Evolutionary conservation across 2,329 filamentous ascomycete species (phyloP), one percentile per base, ranked within the genome.

Genomic region (Calonectria naviculata): DNA sequence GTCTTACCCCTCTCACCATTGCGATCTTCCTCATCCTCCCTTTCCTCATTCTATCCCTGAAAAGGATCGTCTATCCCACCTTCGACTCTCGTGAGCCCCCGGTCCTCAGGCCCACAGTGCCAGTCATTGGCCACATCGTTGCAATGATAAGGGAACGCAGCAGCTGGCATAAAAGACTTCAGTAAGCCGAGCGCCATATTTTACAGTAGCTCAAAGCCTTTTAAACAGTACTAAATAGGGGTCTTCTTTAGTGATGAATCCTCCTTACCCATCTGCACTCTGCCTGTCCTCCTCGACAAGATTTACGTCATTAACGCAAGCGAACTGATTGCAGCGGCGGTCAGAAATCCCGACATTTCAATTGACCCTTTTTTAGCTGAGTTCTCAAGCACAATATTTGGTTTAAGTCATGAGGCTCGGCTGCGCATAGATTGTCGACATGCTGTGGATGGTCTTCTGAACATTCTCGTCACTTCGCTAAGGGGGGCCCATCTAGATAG

Each of bases 271-370:
- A 84, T 86, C 66, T 85, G 82, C 46, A 87, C 86, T 1, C 75
- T 88, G 5, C 84, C 83, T 8, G 84, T 87, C 74, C 75, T 86
- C 13, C 81, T 78, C 38, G 75, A 79, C 21, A 84, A 84, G 49
- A 77, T 85, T 15, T 89, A 88, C 72, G 73, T 86, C 21, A 82
- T 87, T 24, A 84, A 81, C 34, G 80, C 80, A 0, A 83, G 86
- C 0, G 65, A 75, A 1, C 71, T 88, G 0, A 80, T 84, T 5
- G 78, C 81, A 24, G 78, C 81, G 3, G 82, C 84, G 6, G 78
- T 86, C 54, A 82, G 84, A 21, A 81, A 80, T 17, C 83, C 83
- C 21, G 80, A 83, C 15, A 74, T 88, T 26, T 82, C 81, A 0
- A 87, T 88, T 73, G 83, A 84, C 28, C 81, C 82, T 2, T 80